Percentiles rank a stretch among this genome's conserved stretches.
Evolutionary conservation across 1,284 basidiomycete genomes (phyloP).

Genomic region (Papiliotrema nemorosa): DNA sequence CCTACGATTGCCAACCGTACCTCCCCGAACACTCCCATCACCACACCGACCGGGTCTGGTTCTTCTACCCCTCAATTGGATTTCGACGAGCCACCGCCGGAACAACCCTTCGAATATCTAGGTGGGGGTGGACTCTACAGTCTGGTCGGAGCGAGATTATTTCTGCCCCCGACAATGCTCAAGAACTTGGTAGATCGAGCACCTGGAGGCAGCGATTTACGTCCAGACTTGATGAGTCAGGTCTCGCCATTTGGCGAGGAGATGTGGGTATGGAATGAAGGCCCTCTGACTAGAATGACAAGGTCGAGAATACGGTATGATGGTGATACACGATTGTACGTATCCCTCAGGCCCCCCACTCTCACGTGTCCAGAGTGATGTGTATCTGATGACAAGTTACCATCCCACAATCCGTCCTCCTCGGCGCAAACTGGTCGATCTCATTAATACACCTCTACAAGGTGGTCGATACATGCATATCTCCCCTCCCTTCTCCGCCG

Average conservation of each 20-base stretch:
- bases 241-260: constrained; percentile 25
- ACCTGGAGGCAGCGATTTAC: constrained; percentile 16
- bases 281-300: constrained; percentile 16
- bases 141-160: constrained; percentile 37
- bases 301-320: constrained; percentile 35
- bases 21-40: constrained; percentile 1
- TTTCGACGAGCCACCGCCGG: constrained; percentile 10
- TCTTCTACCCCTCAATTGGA: constrained; percentile 17
- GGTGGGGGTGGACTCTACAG: constrained; percentile 43
- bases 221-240: constrained; percentile 16
- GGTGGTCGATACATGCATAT: constrained; percentile 38
- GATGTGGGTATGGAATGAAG: constrained; percentile 38
- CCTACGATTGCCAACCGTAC: not conserved
- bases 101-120: constrained; percentile 18
- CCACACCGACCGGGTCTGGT: constrained; percentile 1
- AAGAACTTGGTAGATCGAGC: constrained; percentile 28
- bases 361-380: not conserved
- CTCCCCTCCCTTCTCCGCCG: constrained; percentile 29
- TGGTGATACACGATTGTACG: constrained; percentile 32
- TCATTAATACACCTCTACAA: constrained; percentile 23
- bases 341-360: too few species aligned
- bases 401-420: constrained; percentile 25
- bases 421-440: constrained; percentile 17
- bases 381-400: constrained; percentile 18
- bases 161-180: constrained; percentile 21